Conservation (phyloP, 169 alveolate genomes). For the Babesia divergens region DNA sequence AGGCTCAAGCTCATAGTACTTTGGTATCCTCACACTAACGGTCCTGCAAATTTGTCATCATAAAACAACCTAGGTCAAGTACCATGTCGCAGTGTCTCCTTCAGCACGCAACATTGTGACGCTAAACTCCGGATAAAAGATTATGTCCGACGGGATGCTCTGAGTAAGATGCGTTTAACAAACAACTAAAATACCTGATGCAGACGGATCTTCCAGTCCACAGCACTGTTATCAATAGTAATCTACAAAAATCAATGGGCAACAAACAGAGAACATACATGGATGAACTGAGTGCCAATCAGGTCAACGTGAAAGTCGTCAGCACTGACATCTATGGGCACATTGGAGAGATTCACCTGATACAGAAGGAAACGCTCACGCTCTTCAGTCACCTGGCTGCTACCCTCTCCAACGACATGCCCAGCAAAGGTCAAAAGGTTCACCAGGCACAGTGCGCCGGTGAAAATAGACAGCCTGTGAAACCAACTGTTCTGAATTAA, state of each 20-base stretch:
- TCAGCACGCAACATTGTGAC: conserved; percentile 5
- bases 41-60: neutral
- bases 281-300: conserved; percentile 47
- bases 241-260: neutral
- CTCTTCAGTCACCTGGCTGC: conserved; percentile 43
- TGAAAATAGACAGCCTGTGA: too few species aligned
- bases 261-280: neutral
- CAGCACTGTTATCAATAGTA: conserved; percentile 6
- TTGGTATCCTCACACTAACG: conserved; percentile 32
- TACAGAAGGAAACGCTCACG: conserved; percentile 29
- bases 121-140: conserved; percentile 49
- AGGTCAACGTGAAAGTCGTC: conserved; percentile 57
- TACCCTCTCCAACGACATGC: conserved; percentile 7
- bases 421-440: conserved; percentile 4
- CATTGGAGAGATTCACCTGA: conserved; percentile 21
- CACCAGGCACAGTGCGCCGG: too few species aligned
- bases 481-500: too few species aligned
- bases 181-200: neutral
- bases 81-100: conserved; percentile 7
- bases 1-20: conserved; percentile 19
- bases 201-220: conserved; percentile 57
- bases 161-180: neutral
- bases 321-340: conserved; percentile 32
- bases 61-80: neutral
- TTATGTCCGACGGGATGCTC: conserved; percentile 25